Evolutionary conservation across 306 rosid genomes (phyloP), one percentile per base, ranked within the genome.

Genomic region (Glycine latifolia): DNA sequence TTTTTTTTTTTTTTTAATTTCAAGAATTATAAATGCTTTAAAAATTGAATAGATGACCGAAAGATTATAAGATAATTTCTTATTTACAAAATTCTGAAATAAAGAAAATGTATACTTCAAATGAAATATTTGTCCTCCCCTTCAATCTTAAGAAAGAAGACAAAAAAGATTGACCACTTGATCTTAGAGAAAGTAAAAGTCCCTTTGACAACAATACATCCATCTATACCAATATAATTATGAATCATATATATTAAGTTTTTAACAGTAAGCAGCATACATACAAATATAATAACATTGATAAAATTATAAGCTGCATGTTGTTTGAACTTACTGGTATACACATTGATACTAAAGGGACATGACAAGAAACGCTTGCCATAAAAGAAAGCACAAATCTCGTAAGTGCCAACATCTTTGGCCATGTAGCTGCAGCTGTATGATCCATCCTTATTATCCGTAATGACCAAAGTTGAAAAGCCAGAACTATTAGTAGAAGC

Each of bases 291-390:
- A 12, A 62, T 44, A n/a, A 54, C 16, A 54, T 41, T 47, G 54
- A 62, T 39, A 55, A 74, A 58, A 16, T 6, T 14, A 65, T 31
- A 49, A n/a, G 46, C 12, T 41, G 8, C 52, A 53, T 49, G 63
- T 53, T 71, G 15, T 74, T 76, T 49, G 76, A 79, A 83, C 97
- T 88, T 88, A 91, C 98, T 81, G 50, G 85, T 86, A 59, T 94
- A 94, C 43, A 90, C 94, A 86, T 94, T 94, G 92, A 92, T 85
- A 63, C 43, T 81, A 58, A 92, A 80, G 73, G 98, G 95, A 71
- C 91, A 90, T 39, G 87, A 85, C 20, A 84, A 14, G 33, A 94
- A 15, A 71, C 3, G 85, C 8, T 80, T 91, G 72, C 88, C 91
- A 71, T 87, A 90, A 79, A 87, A 91, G 52, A 89, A 89, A 85